Conservation (phyloP, 495 filamentous ascomycete genomes). For the Annulohypoxylon bovei region DNA sequence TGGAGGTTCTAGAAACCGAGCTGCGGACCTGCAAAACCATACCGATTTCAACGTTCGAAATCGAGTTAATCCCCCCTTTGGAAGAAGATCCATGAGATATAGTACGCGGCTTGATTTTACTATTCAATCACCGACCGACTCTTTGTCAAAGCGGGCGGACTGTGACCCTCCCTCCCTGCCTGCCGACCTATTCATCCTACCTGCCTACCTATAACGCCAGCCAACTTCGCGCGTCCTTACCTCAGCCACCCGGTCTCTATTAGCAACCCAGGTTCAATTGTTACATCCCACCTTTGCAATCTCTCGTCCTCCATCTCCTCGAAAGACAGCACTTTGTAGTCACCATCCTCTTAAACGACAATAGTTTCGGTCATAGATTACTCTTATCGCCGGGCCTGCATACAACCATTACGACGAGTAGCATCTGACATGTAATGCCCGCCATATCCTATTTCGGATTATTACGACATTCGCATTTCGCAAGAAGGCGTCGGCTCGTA, state of each 20-base stretch:
- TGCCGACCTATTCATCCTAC: neutral
- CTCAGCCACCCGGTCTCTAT: slow-evolving; percentile 40
- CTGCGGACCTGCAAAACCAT: slow-evolving; percentile 19
- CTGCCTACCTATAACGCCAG: slow-evolving; percentile 13
- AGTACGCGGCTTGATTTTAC: neutral
- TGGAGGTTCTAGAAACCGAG: slow-evolving; percentile 3
- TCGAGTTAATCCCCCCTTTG: neutral
- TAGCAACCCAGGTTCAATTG: slow-evolving; percentile 24
- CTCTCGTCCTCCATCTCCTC: slow-evolving; percentile 23
- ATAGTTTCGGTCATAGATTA: slow-evolving; percentile 8
- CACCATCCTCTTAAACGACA: neutral
- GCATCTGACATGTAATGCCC: slow-evolving; percentile 33
- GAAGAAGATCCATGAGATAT: neutral
- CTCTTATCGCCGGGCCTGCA: neutral
- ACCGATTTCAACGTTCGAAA: slow-evolving; percentile 25
- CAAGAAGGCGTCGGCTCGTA: slow-evolving; percentile 40
- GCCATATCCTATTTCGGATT: slow-evolving; percentile 11
- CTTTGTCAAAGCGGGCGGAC: slow-evolving; percentile 16
- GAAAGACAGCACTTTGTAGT: slow-evolving; percentile 5
- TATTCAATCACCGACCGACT: slow-evolving; percentile 6
- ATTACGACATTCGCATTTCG: slow-evolving; percentile 35
- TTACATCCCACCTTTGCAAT: slow-evolving; percentile 27
- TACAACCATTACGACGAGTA: neutral
- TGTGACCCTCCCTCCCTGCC: slow-evolving; percentile 16
- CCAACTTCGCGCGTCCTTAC: slow-evolving; percentile 27